These are phyloP conservation scores for Chaetoceros tenuissimus DNA, from an alignment of 108 stramenopile genomes.

Conservation along the genomic window DNA sequence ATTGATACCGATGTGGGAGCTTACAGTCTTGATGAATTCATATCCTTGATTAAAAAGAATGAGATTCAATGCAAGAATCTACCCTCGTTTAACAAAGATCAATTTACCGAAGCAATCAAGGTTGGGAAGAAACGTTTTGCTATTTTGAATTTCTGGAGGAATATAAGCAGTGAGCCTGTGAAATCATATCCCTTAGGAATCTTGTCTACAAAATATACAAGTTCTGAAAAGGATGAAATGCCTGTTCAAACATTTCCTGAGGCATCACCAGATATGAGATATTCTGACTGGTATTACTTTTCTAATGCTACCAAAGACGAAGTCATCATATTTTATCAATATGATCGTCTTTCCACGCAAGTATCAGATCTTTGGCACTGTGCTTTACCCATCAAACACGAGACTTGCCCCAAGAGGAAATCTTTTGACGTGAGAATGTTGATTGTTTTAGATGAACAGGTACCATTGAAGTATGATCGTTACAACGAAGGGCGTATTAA, in stretches of 20 bases:
- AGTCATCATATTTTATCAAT: conserved; percentile 43
- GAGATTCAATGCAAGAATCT: conserved; percentile 2
- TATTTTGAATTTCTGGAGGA: conserved; percentile 45
- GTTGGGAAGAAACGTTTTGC: conserved; percentile 29
- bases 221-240: neutral
- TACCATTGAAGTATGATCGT: conserved; percentile 30
- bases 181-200: conserved; percentile 28
- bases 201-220: conserved; percentile 24
- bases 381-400: conserved; percentile 8
- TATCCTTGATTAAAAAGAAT: conserved; percentile 36
- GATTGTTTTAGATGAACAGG: conserved; percentile 35
- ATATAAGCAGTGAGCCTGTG: conserved; percentile 15
- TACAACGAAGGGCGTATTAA: conserved; percentile 10
- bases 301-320: conserved; percentile 31
- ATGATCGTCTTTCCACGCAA: conserved; percentile 26
- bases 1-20: conserved; percentile 59
- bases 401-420: conserved; percentile 18
- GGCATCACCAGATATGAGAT: conserved; percentile 13
- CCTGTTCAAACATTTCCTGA: conserved; percentile 24
- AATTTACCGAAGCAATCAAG: conserved; percentile 3
- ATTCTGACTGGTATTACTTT: conserved; percentile 42
- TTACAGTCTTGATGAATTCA: conserved; percentile 29
- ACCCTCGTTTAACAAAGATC: conserved; percentile 3
- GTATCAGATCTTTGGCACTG: conserved; percentile 53
- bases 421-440: conserved; percentile 51